Evolutionary conservation across 208 protist species (phyloP).

Genomic region (Trypanosoma mega): DNA sequence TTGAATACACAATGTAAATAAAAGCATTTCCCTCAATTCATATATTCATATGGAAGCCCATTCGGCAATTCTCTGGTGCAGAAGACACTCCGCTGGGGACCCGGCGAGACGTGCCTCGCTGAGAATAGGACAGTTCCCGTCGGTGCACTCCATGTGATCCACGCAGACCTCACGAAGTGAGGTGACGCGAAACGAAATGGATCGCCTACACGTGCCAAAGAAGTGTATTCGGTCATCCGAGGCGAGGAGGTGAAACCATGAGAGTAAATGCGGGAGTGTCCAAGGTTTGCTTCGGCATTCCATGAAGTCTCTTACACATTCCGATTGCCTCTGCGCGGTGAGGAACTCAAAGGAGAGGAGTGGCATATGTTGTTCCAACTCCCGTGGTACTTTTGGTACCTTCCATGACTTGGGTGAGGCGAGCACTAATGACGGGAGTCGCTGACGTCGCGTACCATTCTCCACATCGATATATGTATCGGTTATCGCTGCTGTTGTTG

Average conservation of each 20-base stretch:
- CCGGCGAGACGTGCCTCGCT: conserved; percentile 12
- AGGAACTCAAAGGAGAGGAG: conserved; percentile 56
- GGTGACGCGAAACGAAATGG: conserved; percentile 33
- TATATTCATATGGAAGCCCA: conserved; percentile 32
- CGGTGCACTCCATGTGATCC: conserved; percentile 31
- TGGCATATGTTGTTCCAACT: conserved; percentile 53
- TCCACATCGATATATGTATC: too few species aligned
- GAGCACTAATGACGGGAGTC: too few species aligned
- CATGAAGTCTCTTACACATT: neutral
- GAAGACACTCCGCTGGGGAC: conserved; percentile 29
- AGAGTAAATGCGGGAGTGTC: conserved; percentile 56
- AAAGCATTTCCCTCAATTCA: too few species aligned
- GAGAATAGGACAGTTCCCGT: conserved; percentile 15
- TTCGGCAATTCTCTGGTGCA: conserved; percentile 38
- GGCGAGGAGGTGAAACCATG: conserved; percentile 48
- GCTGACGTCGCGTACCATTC: too few species aligned
- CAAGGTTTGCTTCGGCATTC: conserved; percentile 23
- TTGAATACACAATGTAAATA: too few species aligned
- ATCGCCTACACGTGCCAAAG: conserved; percentile 55
- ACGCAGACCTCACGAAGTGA: conserved; percentile 42
- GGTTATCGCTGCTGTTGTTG: too few species aligned
- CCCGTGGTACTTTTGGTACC: conserved; percentile 21
- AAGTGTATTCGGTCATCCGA: conserved; percentile 37
- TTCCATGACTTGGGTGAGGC: too few species aligned
- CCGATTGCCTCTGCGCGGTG: conserved; percentile 21